A percentile compares a stretch with the other conserved stretches of the same genome.
Evolutionary conservation across 371 early-diverging fungal species (phyloP).

Genomic region (Syncephalastrum sp.): DNA sequence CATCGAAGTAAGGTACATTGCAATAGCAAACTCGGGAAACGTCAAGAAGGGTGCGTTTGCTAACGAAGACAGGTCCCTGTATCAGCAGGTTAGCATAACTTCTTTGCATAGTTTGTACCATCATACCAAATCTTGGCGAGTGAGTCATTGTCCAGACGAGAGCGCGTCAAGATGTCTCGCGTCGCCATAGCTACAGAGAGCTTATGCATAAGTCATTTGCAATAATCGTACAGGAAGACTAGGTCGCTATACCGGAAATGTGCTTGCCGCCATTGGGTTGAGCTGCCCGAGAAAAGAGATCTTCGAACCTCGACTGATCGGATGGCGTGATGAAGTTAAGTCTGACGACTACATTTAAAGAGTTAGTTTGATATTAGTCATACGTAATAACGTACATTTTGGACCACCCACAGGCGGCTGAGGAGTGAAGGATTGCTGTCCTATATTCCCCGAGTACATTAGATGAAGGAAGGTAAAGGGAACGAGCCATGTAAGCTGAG

Average conservation of each 20-base stretch:
- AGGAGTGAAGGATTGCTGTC: no score
- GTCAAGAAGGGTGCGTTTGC: conserved; percentile 42
- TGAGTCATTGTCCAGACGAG: conserved; percentile 44
- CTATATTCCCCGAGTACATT: no score
- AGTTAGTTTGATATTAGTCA: no score
- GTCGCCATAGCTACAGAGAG: conserved; percentile 32
- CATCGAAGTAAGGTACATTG: conserved; percentile 53
- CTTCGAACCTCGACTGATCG: conserved; percentile 50
- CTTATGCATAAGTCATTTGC: not conserved
- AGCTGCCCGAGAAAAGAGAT: conserved; percentile 39
- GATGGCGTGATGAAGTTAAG: conserved; percentile 42
- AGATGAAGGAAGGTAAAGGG: no score
- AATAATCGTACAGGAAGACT: not conserved
- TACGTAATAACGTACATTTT: no score
- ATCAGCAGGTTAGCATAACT: not conserved
- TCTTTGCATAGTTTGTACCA: not conserved
- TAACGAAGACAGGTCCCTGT: conserved; percentile 50
- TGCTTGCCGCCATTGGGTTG: conserved; percentile 36
- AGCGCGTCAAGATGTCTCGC: conserved; percentile 38
- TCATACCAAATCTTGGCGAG: conserved; percentile 51
- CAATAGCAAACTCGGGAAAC: conserved; percentile 61
- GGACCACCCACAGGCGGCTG: no score
- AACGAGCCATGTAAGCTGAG: no score
- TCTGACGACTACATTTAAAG: no score
- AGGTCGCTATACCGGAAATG: conserved; percentile 31